Evolutionary conservation across 768 basidiomycete species (phyloP).

Genomic region (Cantharellus anzutake): DNA sequence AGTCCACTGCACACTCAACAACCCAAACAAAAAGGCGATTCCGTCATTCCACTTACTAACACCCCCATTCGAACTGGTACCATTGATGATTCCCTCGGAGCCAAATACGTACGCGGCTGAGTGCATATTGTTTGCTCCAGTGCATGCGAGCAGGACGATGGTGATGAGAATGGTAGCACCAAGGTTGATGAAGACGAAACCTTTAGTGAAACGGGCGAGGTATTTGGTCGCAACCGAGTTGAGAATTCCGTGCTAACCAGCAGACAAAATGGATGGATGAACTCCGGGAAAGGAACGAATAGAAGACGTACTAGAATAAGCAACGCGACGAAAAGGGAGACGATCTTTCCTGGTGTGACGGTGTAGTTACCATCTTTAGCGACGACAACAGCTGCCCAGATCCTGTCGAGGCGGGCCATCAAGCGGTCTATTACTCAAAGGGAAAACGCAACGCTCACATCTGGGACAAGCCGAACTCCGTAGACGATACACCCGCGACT

Average conservation of each 20-base stretch:
- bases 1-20: conserved; percentile 79
- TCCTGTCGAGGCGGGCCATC: conserved; percentile 32
- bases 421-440: neutral
- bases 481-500: conserved; percentile 70
- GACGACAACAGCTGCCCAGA: conserved; percentile 53
- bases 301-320: conserved; percentile 31
- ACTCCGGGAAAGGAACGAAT: conserved; percentile 27
- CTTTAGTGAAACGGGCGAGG: conserved; percentile 52
- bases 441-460: neutral
- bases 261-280: neutral
- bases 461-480: conserved; percentile 38
- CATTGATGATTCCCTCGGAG: conserved; percentile 49
- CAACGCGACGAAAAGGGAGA: conserved; percentile 59
- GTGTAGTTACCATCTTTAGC: conserved; percentile 23
- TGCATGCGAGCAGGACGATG: conserved; percentile 62
- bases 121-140: conserved; percentile 61
- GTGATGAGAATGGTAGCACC: conserved; percentile 67
- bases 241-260: neutral
- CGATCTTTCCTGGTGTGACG: conserved; percentile 32
- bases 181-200: conserved; percentile 77
- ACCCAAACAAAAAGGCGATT: conserved; percentile 65
- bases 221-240: conserved; percentile 60
- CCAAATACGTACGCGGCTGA: conserved; percentile 52
- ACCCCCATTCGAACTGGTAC: conserved; percentile 34
- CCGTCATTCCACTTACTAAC: conserved; percentile 36